Base-by-base conservation (phyloP, 805 yeast genomes). In the Saccharomycopsis schoenii region DNA sequence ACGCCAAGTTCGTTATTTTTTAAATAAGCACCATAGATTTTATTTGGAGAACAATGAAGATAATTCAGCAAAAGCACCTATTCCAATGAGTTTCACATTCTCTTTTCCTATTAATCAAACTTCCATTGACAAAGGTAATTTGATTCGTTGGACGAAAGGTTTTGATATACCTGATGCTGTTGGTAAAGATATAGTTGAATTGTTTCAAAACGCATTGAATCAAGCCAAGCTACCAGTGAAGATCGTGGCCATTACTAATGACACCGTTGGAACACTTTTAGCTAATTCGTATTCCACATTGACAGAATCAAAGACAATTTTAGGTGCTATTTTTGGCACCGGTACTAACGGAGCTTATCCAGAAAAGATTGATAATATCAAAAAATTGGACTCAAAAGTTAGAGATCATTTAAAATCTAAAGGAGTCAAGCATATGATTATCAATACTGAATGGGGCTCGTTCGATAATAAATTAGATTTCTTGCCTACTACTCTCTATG, bases 371-470 rank as follows among this genome's bases (percentile, higher is more conserved):
- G 84, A 82, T 51, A 81, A 85, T 60, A 88, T 94, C 67, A 81
- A 81, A 60, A 93, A 94, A 74, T 77, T 92, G 64, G 82, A 83
- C n/a, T 77, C 80, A 1, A 73, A 76, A 40, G 61, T 73, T 14
- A 72, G 73, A 55, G 73, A 69, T 29, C 71, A 70, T 21, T 73
- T 80, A 67, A 73, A 70, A 59, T 67, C 71, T 1, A 70, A 74
- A 58, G 85, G 83, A 41, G 77, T 80, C 58, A 76, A 78, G 1
- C 83, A 85, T 65, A 92, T 92, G 97, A 88, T 90, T 65, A 81
- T 92, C 68, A 92, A 92, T 76, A 92, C 97, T 55, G 99, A 94
- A 74, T 94, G 98, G 97, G 98, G 98, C 65, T 90, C 97, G 52
- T 93, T 92, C 69, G 98, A 93, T 74, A 93, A 93, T 70, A 85